phyloP scores from a whole-genome alignment of 202 grass and related monocot species.

The Eragrostis tef region DNA sequence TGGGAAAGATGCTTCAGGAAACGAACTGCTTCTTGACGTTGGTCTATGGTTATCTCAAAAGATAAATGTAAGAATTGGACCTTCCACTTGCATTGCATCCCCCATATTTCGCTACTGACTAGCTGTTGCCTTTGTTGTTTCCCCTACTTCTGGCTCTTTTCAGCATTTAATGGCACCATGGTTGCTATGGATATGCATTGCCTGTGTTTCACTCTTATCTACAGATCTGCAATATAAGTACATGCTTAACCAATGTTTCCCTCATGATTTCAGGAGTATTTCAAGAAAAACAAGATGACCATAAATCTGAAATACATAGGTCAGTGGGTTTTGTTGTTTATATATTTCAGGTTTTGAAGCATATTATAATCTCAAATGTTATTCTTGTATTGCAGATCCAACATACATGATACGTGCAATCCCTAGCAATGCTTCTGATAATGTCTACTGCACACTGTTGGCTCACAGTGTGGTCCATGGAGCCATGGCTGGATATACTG shows the following conservation, averaged over 20 bases:
- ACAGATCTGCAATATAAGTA: not conserved
- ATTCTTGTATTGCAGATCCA: conserved; percentile 65
- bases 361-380: conserved; percentile 26
- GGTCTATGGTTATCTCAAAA: conserved; percentile 93
- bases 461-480: conserved; percentile 88
- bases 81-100: conserved; percentile 9
- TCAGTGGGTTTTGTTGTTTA: conserved; percentile 26
- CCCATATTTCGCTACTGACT: not conserved
- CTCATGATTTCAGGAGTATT: conserved; percentile 68
- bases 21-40: conserved; percentile 83
- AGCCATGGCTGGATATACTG: conserved; percentile 93
- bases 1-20: conserved; percentile 85
- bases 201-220: not conserved
- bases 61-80: conserved; percentile 72
- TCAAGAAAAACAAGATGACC: conserved; percentile 72
- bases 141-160: not conserved
- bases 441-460: conserved; percentile 86
- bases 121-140: not conserved
- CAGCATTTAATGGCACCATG: too few relatives aligned
- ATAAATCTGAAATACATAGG: conserved; percentile 98
- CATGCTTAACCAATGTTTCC: conserved; percentile 18
- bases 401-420: conserved; percentile 96
- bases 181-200: too few relatives aligned
- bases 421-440: conserved; percentile 90
- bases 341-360: not conserved